Conservation (phyloP, 2,329 filamentous ascomycete genomes). For the Fusarium dlaminii region DNA sequence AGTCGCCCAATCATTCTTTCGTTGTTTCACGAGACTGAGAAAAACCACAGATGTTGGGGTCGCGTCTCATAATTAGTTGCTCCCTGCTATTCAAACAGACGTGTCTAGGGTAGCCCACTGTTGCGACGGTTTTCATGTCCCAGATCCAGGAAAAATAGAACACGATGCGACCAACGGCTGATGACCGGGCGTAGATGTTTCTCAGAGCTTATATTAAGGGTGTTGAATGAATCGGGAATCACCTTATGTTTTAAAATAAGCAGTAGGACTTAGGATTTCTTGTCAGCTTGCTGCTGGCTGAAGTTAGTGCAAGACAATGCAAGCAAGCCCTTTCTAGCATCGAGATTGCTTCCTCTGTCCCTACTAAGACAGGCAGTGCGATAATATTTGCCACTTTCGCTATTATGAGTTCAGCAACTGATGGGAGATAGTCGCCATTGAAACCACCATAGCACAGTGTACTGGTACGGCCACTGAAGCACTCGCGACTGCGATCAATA, state of each 20-base stretch:
- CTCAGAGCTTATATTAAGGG: not conserved
- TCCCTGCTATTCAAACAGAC: not conserved
- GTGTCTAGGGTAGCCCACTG: not conserved
- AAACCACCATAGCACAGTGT: too few species aligned
- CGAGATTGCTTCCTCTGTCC: not conserved
- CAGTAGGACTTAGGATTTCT: not conserved
- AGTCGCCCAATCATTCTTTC: not conserved
- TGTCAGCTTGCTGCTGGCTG: not conserved
- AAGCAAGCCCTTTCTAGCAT: not conserved
- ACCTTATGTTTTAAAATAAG: accelerated
- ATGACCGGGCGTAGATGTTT: too few species aligned
- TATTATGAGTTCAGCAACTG: not conserved
- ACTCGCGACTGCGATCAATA: not conserved
- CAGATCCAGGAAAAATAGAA: not conserved
- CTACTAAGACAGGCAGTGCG: not conserved
- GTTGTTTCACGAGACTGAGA: too few species aligned
- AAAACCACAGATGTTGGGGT: accelerated
- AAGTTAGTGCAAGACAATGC: not conserved
- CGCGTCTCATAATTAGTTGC: not conserved
- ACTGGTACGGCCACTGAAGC: not conserved
- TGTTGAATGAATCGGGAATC: too few species aligned
- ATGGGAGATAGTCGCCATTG: not conserved
- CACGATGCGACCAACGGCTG: not conserved
- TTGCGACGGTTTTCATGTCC: not conserved
- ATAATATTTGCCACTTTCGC: not conserved